These are phyloP conservation scores for Heimioporus sp. DNA, from an alignment of 768 basidiomycete genomes.

Conservation along the genomic window DNA sequence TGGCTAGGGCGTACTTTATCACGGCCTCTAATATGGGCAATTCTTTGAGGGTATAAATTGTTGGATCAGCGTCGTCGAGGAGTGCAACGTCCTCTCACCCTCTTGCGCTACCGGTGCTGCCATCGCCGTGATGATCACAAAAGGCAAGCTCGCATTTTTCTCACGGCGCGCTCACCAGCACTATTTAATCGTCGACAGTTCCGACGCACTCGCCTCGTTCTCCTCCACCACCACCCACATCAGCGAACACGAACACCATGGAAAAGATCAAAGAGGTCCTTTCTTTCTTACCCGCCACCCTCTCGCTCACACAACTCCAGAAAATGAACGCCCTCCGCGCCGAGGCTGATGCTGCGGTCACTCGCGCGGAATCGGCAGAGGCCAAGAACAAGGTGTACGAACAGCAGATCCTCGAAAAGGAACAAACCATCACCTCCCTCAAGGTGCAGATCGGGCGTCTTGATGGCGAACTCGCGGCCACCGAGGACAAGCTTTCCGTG, in stretches of 20 bases:
- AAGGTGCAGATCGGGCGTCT: conserved; percentile 63
- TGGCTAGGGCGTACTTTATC: conserved; percentile 62
- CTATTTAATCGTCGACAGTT: conserved; percentile 24
- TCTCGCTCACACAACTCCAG: conserved; percentile 34
- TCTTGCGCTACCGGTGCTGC: conserved; percentile 74
- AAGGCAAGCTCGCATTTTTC: conserved; percentile 32
- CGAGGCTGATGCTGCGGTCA: conserved; percentile 80
- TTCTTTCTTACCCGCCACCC: neutral
- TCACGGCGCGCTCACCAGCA: conserved; percentile 30
- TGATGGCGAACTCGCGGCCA: conserved; percentile 67
- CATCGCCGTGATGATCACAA: conserved; percentile 46
- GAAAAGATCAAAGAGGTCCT: conserved; percentile 48
- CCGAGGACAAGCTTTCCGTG: conserved; percentile 63
- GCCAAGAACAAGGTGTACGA: conserved; percentile 75
- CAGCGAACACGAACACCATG: conserved; percentile 31
- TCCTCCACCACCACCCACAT: conserved; percentile 3
- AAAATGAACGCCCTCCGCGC: conserved; percentile 74
- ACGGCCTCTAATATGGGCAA: conserved; percentile 92
- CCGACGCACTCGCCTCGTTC: conserved; percentile 12
- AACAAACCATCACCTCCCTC: conserved; percentile 84
- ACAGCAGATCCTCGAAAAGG: conserved; percentile 71
- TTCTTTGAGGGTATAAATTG: conserved; percentile 50
- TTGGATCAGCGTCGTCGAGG: conserved; percentile 4
- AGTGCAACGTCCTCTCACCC: conserved; percentile 42
- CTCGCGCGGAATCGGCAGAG: conserved; percentile 88